These are phyloP conservation scores for Tetratostichococcus sp. DNA, from an alignment of 139 green algal genomes.

Conservation along the genomic window DNA sequence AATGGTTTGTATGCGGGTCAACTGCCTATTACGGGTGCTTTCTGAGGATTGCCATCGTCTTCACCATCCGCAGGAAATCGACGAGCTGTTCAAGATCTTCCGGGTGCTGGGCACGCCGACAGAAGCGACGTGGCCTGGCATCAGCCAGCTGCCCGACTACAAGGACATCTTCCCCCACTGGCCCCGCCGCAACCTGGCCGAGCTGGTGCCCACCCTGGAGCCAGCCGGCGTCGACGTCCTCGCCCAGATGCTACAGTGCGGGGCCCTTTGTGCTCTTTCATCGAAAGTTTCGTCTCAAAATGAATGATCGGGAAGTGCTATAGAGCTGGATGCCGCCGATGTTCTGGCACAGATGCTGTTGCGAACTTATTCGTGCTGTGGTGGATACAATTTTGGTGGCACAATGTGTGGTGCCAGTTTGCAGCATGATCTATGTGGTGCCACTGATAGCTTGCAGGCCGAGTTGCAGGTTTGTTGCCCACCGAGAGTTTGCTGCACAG, in stretches of 20 bases:
- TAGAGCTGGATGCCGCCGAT: background rate
- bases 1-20: no score
- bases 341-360: no score
- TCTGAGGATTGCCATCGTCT: background rate
- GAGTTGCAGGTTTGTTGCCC: no score
- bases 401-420: no score
- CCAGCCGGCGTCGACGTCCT: constrained; percentile 68
- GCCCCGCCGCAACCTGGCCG: constrained; percentile 6
- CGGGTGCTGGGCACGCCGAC: constrained; percentile 56
- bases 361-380: no score
- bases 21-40: no score
- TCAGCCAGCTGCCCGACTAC: constrained; percentile 65
- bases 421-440: no score
- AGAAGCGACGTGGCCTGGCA: constrained; percentile 45
- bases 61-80: constrained; percentile 44
- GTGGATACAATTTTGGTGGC: no score
- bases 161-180: constrained; percentile 77
- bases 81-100: constrained; percentile 73
- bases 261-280: background rate
- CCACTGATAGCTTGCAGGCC: no score
- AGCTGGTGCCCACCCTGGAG: constrained; percentile 63
- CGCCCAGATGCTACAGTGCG: constrained; percentile 48
- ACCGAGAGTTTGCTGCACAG: no score
- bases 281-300: no score
- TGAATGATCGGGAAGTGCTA: no score